Base-by-base conservation (phyloP, 441 rosid genomes). In the Eruca vesicaria region DNA sequence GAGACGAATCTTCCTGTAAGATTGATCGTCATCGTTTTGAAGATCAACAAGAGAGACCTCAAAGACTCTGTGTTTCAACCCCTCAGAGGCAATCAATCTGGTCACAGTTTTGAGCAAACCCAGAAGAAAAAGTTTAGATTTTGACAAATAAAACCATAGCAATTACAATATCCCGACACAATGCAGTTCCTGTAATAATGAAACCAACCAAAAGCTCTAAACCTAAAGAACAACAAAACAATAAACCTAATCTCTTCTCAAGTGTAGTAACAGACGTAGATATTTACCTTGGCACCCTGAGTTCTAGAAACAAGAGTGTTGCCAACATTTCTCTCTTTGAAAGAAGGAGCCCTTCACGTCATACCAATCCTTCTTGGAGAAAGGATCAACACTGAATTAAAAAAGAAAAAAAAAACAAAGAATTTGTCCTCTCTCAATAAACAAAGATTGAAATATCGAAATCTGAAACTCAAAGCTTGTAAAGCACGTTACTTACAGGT, bases 61-160 rank as follows among this genome's bases (percentile, higher is more conserved):
- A 73, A 92, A 90, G 69, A 92, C 92, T 31, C 98, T 79, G 77
- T 92, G 99, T 65, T 90, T 92, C 69, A 94, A 84, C 15, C 99
- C 97, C 82, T 94, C 98, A 6, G 99, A 94, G 20, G 98, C 99
- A 89, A 94, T 92, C 99, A n/a, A n/a, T n/a, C n/a, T n/a, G n/a
- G n/a, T n/a, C n/a, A n/a, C n/a, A n/a, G n/a, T 94, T 79, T 8
- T 1, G 16, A 2, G 0, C 9, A 32, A 20, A 61, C 7, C 11
- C 29, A 29, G 3, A 53, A 28, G 50, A 28, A 68, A 9, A 58
- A 35, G 32, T 65, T 55, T 70, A 15, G 10, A 48, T 48, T 33
- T 23, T 6, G 31, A 58, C 57, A 35, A 35, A 35, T 6, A 38
- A 38, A 41, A 43, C 50, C 6, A 45, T 28, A 45, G 8, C 15